Base-by-base conservation (phyloP, 2,329 filamentous ascomycete genomes). In the Apiospora pterosperma region DNA sequence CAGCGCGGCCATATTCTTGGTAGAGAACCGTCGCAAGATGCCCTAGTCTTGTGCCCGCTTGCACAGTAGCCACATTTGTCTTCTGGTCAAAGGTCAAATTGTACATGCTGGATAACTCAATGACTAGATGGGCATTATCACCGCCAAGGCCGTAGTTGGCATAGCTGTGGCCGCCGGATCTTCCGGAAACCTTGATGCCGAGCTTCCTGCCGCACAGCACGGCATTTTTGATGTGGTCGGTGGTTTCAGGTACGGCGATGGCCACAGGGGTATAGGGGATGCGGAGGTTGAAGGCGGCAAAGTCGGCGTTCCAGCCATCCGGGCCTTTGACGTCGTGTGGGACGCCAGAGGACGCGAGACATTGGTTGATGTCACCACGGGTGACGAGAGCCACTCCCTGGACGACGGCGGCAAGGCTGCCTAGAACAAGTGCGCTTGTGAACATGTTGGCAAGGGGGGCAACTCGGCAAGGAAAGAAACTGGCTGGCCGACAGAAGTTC, bases 101-200 rank as follows among this genome's bases (percentile, higher is more conserved):
- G 63, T 79, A 76, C 69, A 84, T 78, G 34, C 76, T 72, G 67
- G 81, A 75, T 25, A 84, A 74, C 69, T 81, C 76, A 62, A 84
- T 77, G 61, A 83, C 76, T 65, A 83, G 76, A 63, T 77, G 75
- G 1, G 81, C 82, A 63, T 83, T 76, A 65, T 80, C 76, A 11
- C 81, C 81, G 41, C 80, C 80, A 8, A 80, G 76, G 62, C 79
- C 79, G 66, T 77, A 78, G 12, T 78, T 79, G 23, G 79, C 80
- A 69, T 83, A 84, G 5, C 79, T 82, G 68, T 84, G 82, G n/a
- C 82, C 82, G 38, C 82, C 82, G 39, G 77, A 75, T 67, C 79
- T 80, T 21, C 81, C 78, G 34, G 80, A 79, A 2, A 83, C 80
- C 69, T 81, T 81, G 62, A 81, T 73, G 10, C 73, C 72, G 25